Conservation (phyloP, 1,284 basidiomycete species). For the Moesziomyces globuligerus region DNA sequence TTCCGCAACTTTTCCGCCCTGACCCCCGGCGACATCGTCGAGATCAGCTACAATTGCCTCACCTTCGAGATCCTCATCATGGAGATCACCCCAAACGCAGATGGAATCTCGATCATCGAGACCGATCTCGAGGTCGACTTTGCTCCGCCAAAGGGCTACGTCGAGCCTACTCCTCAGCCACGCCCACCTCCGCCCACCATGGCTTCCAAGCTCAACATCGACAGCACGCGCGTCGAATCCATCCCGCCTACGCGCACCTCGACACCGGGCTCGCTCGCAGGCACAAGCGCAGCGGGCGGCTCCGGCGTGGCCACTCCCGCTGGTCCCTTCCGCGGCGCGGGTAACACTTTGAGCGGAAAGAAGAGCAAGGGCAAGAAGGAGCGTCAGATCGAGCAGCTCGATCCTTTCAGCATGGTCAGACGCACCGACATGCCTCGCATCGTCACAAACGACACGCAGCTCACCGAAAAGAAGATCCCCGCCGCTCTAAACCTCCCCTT, state of each 20-base stretch:
- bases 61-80: conserved; percentile 95
- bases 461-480: conserved; percentile 80
- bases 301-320: conserved; percentile 27
- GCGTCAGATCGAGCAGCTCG: conserved; percentile 62
- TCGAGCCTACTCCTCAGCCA: conserved; percentile 84
- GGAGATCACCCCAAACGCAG: conserved; percentile 81
- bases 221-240: conserved; percentile 68
- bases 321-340: conserved; percentile 59
- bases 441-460: conserved; percentile 82
- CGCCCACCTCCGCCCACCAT: conserved; percentile 87
- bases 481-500: conserved; percentile 89
- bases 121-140: conserved; percentile 89
- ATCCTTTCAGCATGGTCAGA: conserved; percentile 59
- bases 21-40: conserved; percentile 69
- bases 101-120: conserved; percentile 89
- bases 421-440: conserved; percentile 75
- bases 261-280: conserved; percentile 58
- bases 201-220: conserved; percentile 96
- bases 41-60: conserved; percentile 74
- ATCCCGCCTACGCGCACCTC: conserved; percentile 66
- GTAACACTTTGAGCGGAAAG: conserved; percentile 64
- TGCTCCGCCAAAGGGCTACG: conserved; percentile 74
- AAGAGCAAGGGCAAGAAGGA: conserved; percentile 65
- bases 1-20: conserved; percentile 86
- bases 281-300: conserved; percentile 30